phyloP scores from a whole-genome alignment of 139 green algal genomes.

The Chlamydomonas asymmetrica region DNA sequence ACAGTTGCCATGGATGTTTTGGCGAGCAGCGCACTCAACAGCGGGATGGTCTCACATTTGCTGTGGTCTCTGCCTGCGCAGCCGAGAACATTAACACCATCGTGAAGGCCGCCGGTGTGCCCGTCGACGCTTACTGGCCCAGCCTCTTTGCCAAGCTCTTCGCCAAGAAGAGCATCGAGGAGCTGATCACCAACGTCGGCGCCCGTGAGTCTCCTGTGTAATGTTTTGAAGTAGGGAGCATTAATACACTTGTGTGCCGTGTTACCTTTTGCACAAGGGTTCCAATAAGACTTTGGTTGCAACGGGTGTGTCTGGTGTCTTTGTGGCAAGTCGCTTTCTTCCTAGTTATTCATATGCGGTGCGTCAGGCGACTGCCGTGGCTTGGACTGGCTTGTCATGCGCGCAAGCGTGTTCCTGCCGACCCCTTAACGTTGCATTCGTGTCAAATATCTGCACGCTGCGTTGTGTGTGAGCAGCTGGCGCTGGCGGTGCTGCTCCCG shows the following conservation, averaged over 20 bases:
- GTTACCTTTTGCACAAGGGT: too few species aligned
- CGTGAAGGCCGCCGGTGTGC: conserved; percentile 68
- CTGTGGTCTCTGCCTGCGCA: too few species aligned
- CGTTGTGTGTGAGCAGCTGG: conserved; percentile 23
- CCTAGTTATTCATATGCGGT: background rate
- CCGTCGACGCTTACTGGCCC: conserved; percentile 96
- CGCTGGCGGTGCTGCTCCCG: conserved; percentile 56
- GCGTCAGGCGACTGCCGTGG: too few species aligned
- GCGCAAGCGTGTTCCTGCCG: background rate
- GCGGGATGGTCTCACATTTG: background rate
- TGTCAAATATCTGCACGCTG: background rate
- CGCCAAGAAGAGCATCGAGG: conserved; percentile 89
- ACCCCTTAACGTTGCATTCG: background rate
- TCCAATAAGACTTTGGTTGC: too few species aligned
- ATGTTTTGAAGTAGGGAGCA: background rate
- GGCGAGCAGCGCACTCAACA: too few species aligned
- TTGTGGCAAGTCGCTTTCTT: background rate
- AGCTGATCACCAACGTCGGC: conserved; percentile 97
- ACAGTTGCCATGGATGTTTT: background rate
- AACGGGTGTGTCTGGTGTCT: background rate
- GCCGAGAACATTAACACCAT: conserved; percentile 93
- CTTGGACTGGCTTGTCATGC: too few species aligned
- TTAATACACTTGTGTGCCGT: too few species aligned
- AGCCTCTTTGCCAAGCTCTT: conserved; percentile 96
- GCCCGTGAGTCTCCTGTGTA: conserved; percentile 58